These are phyloP conservation scores for Globisporangium carolinianum DNA, from an alignment of 352 stramenopile genomes.

Conservation along the genomic window DNA sequence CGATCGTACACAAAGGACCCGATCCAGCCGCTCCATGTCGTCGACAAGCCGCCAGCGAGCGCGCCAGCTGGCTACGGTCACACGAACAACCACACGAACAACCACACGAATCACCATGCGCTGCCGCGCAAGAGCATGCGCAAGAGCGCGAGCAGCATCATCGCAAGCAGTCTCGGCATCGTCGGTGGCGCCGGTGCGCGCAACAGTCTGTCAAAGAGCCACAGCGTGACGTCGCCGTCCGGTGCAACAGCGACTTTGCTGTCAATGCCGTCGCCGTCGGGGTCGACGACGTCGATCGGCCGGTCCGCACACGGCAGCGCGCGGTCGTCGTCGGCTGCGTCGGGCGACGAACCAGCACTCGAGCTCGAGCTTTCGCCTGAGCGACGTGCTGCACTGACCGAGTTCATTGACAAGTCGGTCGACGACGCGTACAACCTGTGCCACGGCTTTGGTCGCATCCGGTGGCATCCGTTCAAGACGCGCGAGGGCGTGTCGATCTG, in stretches of 20 bases:
- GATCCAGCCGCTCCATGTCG: neutral
- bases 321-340: constrained; percentile 6
- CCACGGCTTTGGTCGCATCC: constrained; percentile 65
- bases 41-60: constrained; percentile 3
- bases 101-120: neutral
- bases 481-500: constrained; percentile 67
- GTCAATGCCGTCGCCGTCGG: constrained; percentile 18
- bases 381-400: constrained; percentile 29
- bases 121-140: constrained; percentile 7
- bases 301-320: constrained; percentile 11
- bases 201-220: constrained; percentile 7
- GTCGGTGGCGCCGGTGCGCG: constrained; percentile 7
- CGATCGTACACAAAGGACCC: constrained; percentile 1
- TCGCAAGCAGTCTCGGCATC: constrained; percentile 14
- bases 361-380: constrained; percentile 9
- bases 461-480: constrained; percentile 60
- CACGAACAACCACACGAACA: neutral
- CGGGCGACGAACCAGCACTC: neutral
- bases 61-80: neutral
- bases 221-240: constrained; percentile 20
- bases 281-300: constrained; percentile 1
- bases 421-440: constrained; percentile 80
- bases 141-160: constrained; percentile 17
- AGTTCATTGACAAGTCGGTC: constrained; percentile 73
- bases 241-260: constrained; percentile 2